Evolutionary conservation across 352 stramenopile genomes (phyloP).

Genomic region (Phytophthora constricta): DNA sequence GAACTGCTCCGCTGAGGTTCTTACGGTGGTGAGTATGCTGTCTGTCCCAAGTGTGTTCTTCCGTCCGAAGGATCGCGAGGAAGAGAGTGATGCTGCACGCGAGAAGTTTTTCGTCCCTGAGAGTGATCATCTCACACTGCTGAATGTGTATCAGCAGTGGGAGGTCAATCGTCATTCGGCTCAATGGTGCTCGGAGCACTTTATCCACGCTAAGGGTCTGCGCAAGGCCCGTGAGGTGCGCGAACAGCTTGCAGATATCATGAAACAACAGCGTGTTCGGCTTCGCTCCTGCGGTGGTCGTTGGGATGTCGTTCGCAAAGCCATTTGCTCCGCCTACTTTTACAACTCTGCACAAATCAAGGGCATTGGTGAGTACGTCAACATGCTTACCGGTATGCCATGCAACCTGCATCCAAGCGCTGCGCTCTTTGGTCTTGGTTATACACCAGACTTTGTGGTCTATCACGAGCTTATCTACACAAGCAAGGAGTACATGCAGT

Average conservation of each 20-base stretch:
- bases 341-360: slow-evolving; percentile 99
- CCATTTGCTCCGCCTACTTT: slow-evolving; percentile 99
- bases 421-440: slow-evolving; percentile 97
- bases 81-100: slow-evolving; percentile 96
- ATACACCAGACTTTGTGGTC: slow-evolving; percentile 99
- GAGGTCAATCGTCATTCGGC: slow-evolving; percentile 96
- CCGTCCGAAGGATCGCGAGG: slow-evolving; percentile 95
- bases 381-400: slow-evolving; percentile 98
- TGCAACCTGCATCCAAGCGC: slow-evolving; percentile 97
- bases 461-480: slow-evolving; percentile 99
- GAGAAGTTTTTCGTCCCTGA: slow-evolving; percentile 99
- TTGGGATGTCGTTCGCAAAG: slow-evolving; percentile 98
- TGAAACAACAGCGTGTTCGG: slow-evolving; percentile 96
- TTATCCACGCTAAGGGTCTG: slow-evolving; percentile 97
- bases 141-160: slow-evolving; percentile 97
- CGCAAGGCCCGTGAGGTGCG: slow-evolving; percentile 92
- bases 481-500: slow-evolving; percentile 99
- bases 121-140: slow-evolving; percentile 96
- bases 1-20: slow-evolving; percentile 94
- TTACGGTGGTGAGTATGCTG: slow-evolving; percentile 98
- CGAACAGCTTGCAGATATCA: slow-evolving; percentile 98
- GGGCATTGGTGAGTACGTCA: slow-evolving; percentile 99
- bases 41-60: slow-evolving; percentile 98
- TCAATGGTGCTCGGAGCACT: slow-evolving; percentile 96
- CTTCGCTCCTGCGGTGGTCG: slow-evolving; percentile 89